These are phyloP conservation scores for Fonsecaea pedrosoi DNA, from an alignment of 2,329 filamentous ascomycete species.

Conservation along the genomic window DNA sequence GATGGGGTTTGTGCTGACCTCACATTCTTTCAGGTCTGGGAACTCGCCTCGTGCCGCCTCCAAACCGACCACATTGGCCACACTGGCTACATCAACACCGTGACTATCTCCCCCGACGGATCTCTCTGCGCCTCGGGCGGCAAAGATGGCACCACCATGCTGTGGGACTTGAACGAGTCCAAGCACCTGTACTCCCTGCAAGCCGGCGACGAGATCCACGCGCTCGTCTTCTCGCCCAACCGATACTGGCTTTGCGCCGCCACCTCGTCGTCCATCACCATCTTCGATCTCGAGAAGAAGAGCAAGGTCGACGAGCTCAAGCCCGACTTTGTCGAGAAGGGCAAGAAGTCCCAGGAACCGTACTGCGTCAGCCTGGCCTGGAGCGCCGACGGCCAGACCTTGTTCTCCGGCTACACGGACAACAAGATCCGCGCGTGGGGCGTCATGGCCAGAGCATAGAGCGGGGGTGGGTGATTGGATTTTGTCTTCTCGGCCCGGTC, in stretches of 20 bases:
- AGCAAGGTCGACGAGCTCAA: constrained; percentile 85
- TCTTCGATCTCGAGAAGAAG: constrained; percentile 99
- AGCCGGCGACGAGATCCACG: constrained; percentile 99
- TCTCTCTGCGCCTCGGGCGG: constrained; percentile 98
- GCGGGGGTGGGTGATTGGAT: not conserved
- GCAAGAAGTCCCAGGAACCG: constrained; percentile 99
- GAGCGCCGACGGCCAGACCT: constrained; percentile 97
- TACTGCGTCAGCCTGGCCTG: constrained; percentile 98
- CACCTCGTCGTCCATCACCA: constrained; percentile 97
- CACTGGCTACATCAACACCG: constrained; percentile 99
- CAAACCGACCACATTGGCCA: constrained; percentile 99
- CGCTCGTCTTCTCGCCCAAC: constrained; percentile 99
- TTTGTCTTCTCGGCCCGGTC: no score
- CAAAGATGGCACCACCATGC: constrained; percentile 99
- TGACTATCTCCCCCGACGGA: constrained; percentile 99
- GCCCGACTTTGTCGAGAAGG: constrained; percentile 93
- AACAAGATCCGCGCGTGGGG: constrained; percentile 98
- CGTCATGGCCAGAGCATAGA: constrained; percentile 90
- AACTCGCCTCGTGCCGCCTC: constrained; percentile 98
- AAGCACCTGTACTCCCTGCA: constrained; percentile 99
- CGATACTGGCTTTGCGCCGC: constrained; percentile 99
- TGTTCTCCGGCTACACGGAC: constrained; percentile 99
- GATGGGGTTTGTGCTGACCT: constrained; percentile 32
- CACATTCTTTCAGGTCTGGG: constrained; percentile 79
- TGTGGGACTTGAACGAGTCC: constrained; percentile 99